Percentiles rank a stretch among this genome's conserved stretches.
These are phyloP conservation scores for Lachancea sp. DNA, from an alignment of 805 yeast genomes.

Conservation along the genomic window DNA sequence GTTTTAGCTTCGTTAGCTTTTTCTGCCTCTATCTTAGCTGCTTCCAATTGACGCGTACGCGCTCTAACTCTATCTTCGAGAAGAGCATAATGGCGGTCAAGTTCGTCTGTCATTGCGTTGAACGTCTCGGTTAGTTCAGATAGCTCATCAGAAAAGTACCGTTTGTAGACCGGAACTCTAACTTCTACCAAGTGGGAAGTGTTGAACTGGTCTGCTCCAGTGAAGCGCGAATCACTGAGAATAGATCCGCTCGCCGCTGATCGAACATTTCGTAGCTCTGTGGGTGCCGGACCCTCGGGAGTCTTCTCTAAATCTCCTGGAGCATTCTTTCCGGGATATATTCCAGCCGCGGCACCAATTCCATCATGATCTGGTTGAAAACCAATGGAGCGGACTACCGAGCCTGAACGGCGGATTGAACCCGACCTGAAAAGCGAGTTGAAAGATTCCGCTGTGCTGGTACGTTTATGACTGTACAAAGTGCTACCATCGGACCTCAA, in stretches of 20 bases:
- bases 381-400: neutral
- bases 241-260: slow-evolving; percentile 1
- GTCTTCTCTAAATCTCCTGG: neutral
- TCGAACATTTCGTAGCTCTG: slow-evolving; percentile 1
- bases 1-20: slow-evolving; percentile 96
- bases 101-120: slow-evolving; percentile 83
- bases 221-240: slow-evolving; percentile 14
- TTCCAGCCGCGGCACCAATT: neutral
- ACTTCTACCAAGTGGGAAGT: slow-evolving; percentile 34
- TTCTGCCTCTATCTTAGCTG: slow-evolving; percentile 84
- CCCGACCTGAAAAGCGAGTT: slow-evolving; percentile 1
- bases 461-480: slow-evolving; percentile 5
- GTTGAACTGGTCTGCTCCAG: slow-evolving; percentile 17
- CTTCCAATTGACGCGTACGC: slow-evolving; percentile 82
- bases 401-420: neutral
- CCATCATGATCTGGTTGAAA: neutral
- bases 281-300: neutral
- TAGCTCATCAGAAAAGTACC: slow-evolving; percentile 71
- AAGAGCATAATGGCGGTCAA: slow-evolving; percentile 75
- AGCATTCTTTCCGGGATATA: neutral
- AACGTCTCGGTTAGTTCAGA: slow-evolving; percentile 85
- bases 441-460: slow-evolving; percentile 7
- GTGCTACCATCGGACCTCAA: slow-evolving; percentile 22
- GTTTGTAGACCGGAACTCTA: slow-evolving; percentile 41
- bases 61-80: slow-evolving; percentile 83